Base-by-base conservation (phyloP, 164 flowering plant genomes). In the Paratinospora sagittata region DNA sequence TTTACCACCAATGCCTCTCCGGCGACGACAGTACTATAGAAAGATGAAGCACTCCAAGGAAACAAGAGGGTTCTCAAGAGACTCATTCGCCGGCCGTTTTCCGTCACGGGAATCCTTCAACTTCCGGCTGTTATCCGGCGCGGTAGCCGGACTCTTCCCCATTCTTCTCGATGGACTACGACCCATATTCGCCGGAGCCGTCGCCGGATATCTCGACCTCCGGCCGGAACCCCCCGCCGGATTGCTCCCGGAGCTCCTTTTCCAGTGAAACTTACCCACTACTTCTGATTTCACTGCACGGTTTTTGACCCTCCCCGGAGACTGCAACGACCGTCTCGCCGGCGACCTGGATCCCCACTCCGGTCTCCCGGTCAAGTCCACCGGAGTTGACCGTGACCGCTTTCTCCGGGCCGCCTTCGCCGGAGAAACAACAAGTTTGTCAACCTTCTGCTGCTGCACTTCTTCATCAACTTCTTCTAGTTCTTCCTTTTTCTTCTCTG, bases 1-100 rank as follows among this genome's bases (percentile, higher is more conserved):
- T 23, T 60, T 60, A 23, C 63, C 63, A 24, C 8, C 27, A 60
- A 60, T 27, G 0, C 41, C 8, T 13, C 39, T 37, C 10, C 21
- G n/a, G 3, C 39, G 41, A 12, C 14, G 19, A 12, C 19, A 24
- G 6, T 5, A 17, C 57, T 75, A 88, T 30, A 88, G 75, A 70
- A 88, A 86, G 58, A 88, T 88, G 71, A 88, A 88, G 77, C 93
- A 88, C 49, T 88, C 93, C 33, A 88, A 70, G 0, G 90, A 84
- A 9, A 88, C 92, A 43, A 69, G 78, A 19, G 88, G 89, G 74
- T 86, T 86, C 7, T 88, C 89, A 0, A 88, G 79, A 7, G 89
- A 78, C 65, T 86, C 92, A 10, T 70, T 78, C 16, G 68, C 19
- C 11, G 78, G 23, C 12, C 36, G 39, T 13, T 67, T 66, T 2